Evolutionary conservation across 2,329 filamentous ascomycete species (phyloP).

Genomic region (Nemania sp.): DNA sequence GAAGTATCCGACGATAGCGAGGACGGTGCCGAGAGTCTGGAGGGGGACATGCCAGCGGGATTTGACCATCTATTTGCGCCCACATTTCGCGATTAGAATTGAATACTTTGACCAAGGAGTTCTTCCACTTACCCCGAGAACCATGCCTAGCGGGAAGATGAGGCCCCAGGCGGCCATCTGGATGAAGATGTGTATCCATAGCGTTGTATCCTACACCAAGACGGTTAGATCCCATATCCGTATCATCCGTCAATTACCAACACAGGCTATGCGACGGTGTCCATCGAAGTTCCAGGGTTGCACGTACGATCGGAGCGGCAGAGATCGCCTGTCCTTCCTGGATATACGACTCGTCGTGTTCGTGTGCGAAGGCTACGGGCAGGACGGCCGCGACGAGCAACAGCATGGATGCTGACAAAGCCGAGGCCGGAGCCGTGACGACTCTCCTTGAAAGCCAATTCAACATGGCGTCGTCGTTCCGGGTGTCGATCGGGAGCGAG

Average conservation of each 20-base stretch:
- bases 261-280: not conserved
- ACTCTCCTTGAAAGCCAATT: conserved; percentile 10
- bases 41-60: conserved; percentile 93
- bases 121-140: conserved; percentile 71
- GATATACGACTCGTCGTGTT: conserved; percentile 59
- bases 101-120: not conserved
- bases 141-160: conserved; percentile 93
- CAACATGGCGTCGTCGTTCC: conserved; percentile 23
- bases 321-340: conserved; percentile 71
- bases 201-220: conserved; percentile 65
- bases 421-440: conserved; percentile 23
- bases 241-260: conserved; percentile 11
- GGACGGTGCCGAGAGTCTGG: conserved; percentile 72
- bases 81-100: conserved; percentile 20
- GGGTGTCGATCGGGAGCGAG: conserved; percentile 13
- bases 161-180: conserved; percentile 88
- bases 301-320: conserved; percentile 70
- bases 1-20: conserved; percentile 85
- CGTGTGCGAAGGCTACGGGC: conserved; percentile 46
- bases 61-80: conserved; percentile 69
- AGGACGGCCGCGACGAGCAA: conserved; percentile 31
- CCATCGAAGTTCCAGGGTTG: conserved; percentile 1
- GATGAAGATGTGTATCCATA: conserved; percentile 94
- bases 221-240: conserved; percentile 40
- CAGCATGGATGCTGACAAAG: conserved; percentile 24